Percentiles rank a stretch among this genome's conserved stretches.
phyloP scores from a whole-genome alignment of 495 filamentous ascomycete genomes.

The Neurospora discreta region DNA sequence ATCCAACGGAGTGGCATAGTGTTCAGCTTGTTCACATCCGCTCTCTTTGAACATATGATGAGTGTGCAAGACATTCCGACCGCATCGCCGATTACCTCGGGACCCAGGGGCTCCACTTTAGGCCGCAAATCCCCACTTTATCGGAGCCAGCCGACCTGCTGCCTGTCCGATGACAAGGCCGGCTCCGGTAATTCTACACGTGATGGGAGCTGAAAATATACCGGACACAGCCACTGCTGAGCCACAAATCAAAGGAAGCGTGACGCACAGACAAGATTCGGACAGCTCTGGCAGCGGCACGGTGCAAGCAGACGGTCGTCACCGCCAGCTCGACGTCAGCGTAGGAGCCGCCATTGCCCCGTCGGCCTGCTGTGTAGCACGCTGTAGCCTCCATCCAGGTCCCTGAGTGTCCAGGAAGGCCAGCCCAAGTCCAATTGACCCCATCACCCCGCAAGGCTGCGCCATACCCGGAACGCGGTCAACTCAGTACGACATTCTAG shows the following conservation, averaged over 20 bases:
- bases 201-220: too few relatives aligned
- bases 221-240: not conserved
- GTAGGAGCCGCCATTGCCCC: not conserved
- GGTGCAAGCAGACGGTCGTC: not conserved
- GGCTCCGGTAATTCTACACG: not conserved
- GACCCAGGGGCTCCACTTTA: not conserved
- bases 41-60: not conserved
- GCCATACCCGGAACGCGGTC: not conserved
- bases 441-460: constrained; percentile 23
- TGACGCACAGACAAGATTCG: not conserved
- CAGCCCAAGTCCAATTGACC: not conserved
- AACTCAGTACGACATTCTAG: not conserved
- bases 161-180: not conserved
- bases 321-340: not conserved
- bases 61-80: not conserved
- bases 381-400: not conserved
- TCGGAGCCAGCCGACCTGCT: not conserved
- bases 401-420: constrained; percentile 2
- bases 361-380: not conserved
- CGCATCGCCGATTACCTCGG: not conserved
- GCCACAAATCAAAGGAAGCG: not conserved
- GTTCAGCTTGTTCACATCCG: not conserved
- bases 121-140: not conserved
- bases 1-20: not conserved
- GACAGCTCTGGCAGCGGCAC: not conserved